A percentile compares a stretch with the other conserved stretches of the same genome.
phyloP scores from a whole-genome alignment of 2,329 filamentous ascomycete species.

The Exophiala sp. region DNA sequence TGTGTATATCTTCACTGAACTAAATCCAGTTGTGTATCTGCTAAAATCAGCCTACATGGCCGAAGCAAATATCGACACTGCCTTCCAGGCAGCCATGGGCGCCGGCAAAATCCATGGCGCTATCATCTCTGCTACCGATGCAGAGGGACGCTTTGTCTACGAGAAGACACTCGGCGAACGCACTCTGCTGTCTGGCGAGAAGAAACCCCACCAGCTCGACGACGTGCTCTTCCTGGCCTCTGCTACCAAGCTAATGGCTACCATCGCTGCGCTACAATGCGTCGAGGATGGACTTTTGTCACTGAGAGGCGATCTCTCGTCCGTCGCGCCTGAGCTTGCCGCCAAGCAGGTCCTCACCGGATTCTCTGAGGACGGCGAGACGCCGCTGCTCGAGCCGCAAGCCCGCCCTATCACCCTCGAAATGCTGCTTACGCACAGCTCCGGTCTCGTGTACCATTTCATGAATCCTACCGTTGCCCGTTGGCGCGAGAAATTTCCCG shows the following conservation, averaged over 20 bases:
- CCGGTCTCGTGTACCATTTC: slow-evolving; percentile 12
- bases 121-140: slow-evolving; percentile 42
- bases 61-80: slow-evolving; percentile 36
- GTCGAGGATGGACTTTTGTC: slow-evolving; percentile 51
- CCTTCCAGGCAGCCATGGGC: slow-evolving; percentile 42
- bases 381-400: slow-evolving; percentile 30
- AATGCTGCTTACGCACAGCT: slow-evolving; percentile 18
- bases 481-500: slow-evolving; percentile 31
- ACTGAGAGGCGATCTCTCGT: slow-evolving; percentile 46
- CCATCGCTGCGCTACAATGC: slow-evolving; percentile 52
- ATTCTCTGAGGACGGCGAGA: slow-evolving; percentile 39
- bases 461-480: slow-evolving; percentile 3
- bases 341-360: slow-evolving; percentile 48
- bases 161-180: slow-evolving; percentile 40
- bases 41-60: slow-evolving; percentile 12
- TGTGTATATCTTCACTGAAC: too few species aligned
- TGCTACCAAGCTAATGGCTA: slow-evolving; percentile 47
- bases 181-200: slow-evolving; percentile 41
- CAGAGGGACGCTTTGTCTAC: slow-evolving; percentile 40
- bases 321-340: slow-evolving; percentile 48
- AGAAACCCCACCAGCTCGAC: slow-evolving; percentile 37
- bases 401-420: slow-evolving; percentile 17
- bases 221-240: slow-evolving; percentile 39
- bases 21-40: too few species aligned
- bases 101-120: slow-evolving; percentile 45